Conservation (phyloP, 2,329 filamentous ascomycete genomes). For the Exserohilum rostratum region DNA sequence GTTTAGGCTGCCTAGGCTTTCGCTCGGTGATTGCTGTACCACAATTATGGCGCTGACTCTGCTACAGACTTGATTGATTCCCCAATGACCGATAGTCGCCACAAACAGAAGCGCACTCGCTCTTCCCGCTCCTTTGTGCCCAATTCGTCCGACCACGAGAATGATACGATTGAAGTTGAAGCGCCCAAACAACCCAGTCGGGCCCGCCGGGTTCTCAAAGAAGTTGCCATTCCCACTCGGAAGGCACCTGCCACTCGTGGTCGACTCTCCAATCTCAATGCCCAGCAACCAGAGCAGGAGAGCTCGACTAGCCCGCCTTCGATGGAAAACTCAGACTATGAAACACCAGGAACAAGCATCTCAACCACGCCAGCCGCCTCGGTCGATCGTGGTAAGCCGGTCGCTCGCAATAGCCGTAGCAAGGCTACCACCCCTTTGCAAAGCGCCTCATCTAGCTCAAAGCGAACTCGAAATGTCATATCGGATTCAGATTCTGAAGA, state of each 20-base stretch:
- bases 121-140: conserved; percentile 35
- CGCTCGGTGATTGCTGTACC: not conserved
- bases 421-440: conserved; percentile 22
- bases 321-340: conserved; percentile 56
- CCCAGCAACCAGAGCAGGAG: conserved; percentile 22
- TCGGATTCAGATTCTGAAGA: conserved; percentile 38
- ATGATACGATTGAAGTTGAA: conserved; percentile 22
- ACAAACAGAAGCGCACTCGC: conserved; percentile 26
- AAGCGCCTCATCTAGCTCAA: conserved; percentile 28
- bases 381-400: conserved; percentile 21
- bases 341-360: conserved; percentile 68
- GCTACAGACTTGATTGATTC: conserved; percentile 11
- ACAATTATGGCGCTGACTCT: conserved; percentile 2
- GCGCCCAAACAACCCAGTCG: conserved; percentile 8
- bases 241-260: conserved; percentile 20
- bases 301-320: conserved; percentile 42
- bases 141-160: conserved; percentile 43
- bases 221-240: conserved; percentile 37
- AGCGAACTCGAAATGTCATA: conserved; percentile 31
- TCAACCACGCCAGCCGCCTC: conserved; percentile 60
- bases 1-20: conserved; percentile 1
- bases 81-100: conserved; percentile 13
- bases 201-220: conserved; percentile 38
- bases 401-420: conserved; percentile 31
- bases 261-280: conserved; percentile 14